Percentiles rank a stretch among this genome's conserved stretches.
Evolutionary conservation across 192 early-diverging fungal genomes (phyloP).

Genomic region (Linderina pennispora): DNA sequence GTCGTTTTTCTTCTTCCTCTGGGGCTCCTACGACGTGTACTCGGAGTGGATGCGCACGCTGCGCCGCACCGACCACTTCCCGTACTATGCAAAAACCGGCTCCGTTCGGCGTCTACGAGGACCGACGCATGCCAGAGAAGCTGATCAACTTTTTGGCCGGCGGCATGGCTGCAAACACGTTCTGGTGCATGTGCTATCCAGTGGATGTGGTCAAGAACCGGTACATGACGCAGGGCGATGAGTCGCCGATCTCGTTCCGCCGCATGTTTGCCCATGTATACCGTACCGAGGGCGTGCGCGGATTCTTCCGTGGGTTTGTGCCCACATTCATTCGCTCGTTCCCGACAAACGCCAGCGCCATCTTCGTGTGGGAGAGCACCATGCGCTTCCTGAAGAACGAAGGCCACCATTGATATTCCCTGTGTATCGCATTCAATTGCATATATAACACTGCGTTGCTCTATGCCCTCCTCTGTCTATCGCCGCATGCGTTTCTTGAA

Average conservation of each 20-base stretch:
- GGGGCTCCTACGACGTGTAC: constrained; percentile 54
- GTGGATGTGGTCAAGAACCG: constrained; percentile 88
- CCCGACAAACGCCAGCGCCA: constrained; percentile 93
- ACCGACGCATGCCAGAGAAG: constrained; percentile 46
- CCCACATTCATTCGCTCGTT: constrained; percentile 89
- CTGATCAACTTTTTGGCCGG: constrained; percentile 68
- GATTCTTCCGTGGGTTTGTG: constrained; percentile 88
- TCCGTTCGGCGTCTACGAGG: constrained; percentile 3
- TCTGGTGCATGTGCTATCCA: constrained; percentile 82
- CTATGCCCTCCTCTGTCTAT: too few species aligned
- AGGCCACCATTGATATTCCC: constrained; percentile 5
- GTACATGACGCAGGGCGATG: constrained; percentile 87
- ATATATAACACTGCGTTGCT: too few species aligned
- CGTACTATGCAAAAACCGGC: constrained; percentile 11
- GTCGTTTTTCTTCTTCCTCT: constrained; percentile 68
- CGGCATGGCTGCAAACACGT: constrained; percentile 82
- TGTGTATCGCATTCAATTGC: too few species aligned
- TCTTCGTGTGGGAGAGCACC: constrained; percentile 78
- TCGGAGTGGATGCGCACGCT: constrained; percentile 33
- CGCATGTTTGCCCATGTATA: constrained; percentile 41
- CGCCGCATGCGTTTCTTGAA: constrained; percentile 82
- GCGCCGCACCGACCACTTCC: constrained; percentile 37
- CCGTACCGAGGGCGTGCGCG: constrained; percentile 61
- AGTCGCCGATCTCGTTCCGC: constrained; percentile 48
- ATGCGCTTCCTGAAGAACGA: constrained; percentile 48